Conservation (phyloP, 345 rosid genomes). For the Euphorbia peplus region DNA sequence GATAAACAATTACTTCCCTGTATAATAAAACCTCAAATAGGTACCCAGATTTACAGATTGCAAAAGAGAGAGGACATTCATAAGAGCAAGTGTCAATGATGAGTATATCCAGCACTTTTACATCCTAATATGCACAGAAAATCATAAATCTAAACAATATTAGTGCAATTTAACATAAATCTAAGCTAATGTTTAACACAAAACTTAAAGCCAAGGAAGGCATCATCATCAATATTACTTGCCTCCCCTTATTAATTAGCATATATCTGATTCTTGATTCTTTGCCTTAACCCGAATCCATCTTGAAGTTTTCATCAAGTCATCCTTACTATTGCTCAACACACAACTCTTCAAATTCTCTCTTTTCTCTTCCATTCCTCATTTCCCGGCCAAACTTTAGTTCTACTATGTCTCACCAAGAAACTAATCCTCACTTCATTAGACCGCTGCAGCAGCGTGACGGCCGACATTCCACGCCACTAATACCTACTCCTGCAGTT, state of each 20-base stretch:
- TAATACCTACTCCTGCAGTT: neutral
- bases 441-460: conserved; percentile 4
- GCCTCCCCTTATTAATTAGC: conserved; percentile 45
- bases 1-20: too few species aligned
- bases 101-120: neutral
- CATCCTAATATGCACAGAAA: neutral
- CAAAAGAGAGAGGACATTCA: neutral
- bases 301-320: conserved; percentile 59
- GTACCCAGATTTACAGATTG: neutral
- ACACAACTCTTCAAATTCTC: conserved; percentile 24
- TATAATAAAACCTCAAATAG: too few species aligned
- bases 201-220: conserved; percentile 2
- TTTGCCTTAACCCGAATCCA: conserved; percentile 60
- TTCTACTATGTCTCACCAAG: conserved; percentile 39
- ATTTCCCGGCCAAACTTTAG: conserved; percentile 3
- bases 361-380: neutral
- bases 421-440: conserved; percentile 62
- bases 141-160: neutral
- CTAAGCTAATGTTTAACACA: neutral
- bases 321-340: conserved; percentile 34
- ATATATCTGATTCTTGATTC: conserved; percentile 63
- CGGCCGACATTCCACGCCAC: conserved; percentile 10
- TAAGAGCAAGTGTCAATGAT: neutral
- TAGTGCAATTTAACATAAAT: neutral
- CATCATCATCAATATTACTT: conserved; percentile 46